These are phyloP conservation scores for Penicillium crustosum DNA, from an alignment of 2,329 filamentous ascomycete species.

Conservation along the genomic window DNA sequence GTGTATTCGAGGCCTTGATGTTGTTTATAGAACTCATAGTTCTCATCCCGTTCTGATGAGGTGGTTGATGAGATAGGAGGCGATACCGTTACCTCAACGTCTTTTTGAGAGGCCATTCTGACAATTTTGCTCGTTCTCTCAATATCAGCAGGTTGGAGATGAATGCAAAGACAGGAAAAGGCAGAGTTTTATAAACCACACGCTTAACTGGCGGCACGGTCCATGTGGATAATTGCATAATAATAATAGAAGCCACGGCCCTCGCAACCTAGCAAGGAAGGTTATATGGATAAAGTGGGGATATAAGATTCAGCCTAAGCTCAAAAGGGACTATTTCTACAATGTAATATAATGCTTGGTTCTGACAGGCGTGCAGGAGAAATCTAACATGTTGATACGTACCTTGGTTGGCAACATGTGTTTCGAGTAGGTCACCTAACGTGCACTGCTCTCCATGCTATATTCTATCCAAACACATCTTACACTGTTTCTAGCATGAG, in stretches of 20 bases:
- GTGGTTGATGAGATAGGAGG: constrained; percentile 8
- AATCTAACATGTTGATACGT: background rate
- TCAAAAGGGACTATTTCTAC: background rate
- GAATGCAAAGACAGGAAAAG: background rate
- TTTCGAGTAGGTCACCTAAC: background rate
- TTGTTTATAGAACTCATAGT: constrained; percentile 39
- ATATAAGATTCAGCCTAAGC: background rate
- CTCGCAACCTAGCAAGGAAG: constrained; percentile 1
- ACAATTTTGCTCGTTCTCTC: background rate
- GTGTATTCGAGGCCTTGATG: constrained; percentile 24
- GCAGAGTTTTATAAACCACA: background rate
- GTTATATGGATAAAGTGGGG: background rate
- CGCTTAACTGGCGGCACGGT: background rate
- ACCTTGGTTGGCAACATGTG: background rate
- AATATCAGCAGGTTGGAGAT: rapidly evolving
- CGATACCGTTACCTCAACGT: constrained; percentile 11
- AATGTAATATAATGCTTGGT: background rate
- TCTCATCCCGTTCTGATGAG: constrained; percentile 35
- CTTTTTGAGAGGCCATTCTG: constrained; percentile 5
- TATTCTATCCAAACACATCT: background rate
- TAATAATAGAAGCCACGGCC: background rate
- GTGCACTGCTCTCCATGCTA: background rate
- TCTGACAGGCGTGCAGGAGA: background rate
- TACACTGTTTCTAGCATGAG: background rate
- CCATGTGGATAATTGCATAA: constrained; percentile 3